These are phyloP conservation scores for Austroboletus niveus DNA, from an alignment of 1,284 basidiomycete genomes.

Conservation along the genomic window DNA sequence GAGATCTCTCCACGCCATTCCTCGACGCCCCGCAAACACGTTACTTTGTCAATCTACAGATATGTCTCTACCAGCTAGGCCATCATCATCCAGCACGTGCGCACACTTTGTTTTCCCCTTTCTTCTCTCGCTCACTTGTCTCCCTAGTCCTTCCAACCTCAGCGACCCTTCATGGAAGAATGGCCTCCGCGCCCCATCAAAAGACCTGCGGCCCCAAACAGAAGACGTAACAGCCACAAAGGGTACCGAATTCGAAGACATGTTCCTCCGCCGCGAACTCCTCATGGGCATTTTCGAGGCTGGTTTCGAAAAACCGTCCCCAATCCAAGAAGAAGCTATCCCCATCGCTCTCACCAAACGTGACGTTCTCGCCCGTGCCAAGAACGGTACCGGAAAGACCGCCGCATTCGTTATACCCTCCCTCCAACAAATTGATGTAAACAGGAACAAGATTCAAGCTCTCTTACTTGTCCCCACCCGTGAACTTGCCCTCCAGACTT, in stretches of 20 bases:
- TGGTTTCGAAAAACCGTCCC: conserved; percentile 94
- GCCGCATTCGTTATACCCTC: conserved; percentile 98
- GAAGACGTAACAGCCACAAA: conserved; percentile 93
- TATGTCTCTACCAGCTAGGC: conserved; percentile 43
- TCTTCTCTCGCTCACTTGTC: not conserved
- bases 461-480: conserved; percentile 93
- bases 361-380: conserved; percentile 90
- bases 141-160: conserved; percentile 26
- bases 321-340: conserved; percentile 98
- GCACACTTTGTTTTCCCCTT: conserved; percentile 13
- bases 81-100: conserved; percentile 43
- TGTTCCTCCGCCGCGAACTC: conserved; percentile 75
- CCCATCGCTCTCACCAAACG: conserved; percentile 84
- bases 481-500: conserved; percentile 93
- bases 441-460: conserved; percentile 90
- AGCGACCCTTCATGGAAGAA: conserved; percentile 61
- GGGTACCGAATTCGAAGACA: conserved; percentile 90
- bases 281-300: conserved; percentile 96
- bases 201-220: conserved; percentile 90
- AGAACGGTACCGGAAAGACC: conserved; percentile 94
- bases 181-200: conserved; percentile 81
- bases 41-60: conserved; percentile 10
- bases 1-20: conserved; percentile 17
- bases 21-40: conserved; percentile 11
- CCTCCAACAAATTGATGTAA: conserved; percentile 89